These are phyloP conservation scores for Agrocybe chaxingu DNA, from an alignment of 768 basidiomycete genomes.

Conservation along the genomic window DNA sequence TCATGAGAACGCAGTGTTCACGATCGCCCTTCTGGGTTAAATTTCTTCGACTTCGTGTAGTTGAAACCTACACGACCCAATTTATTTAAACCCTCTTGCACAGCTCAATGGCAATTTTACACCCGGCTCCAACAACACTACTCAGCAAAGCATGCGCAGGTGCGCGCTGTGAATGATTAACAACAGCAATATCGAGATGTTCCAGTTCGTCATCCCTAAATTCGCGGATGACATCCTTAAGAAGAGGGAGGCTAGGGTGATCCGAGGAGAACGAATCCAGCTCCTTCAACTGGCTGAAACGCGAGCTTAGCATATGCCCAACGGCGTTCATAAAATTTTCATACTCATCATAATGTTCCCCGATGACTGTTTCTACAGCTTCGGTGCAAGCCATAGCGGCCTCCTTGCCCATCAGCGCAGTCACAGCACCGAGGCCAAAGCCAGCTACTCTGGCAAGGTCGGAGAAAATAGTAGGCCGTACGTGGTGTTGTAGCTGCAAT, in stretches of 20 bases:
- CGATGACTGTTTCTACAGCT: constrained; percentile 96
- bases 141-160: constrained; percentile 91
- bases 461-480: constrained; percentile 80
- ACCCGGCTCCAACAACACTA: constrained; percentile 79
- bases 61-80: background rate
- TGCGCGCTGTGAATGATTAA: constrained; percentile 82
- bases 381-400: constrained; percentile 99
- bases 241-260: constrained; percentile 76
- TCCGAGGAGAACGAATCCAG: constrained; percentile 58
- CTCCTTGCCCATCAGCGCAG: constrained; percentile 86
- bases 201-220: constrained; percentile 95
- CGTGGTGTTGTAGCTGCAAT: constrained; percentile 76
- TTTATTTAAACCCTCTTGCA: constrained; percentile 78
- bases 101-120: constrained; percentile 85
- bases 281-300: constrained; percentile 73
- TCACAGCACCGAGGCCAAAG: constrained; percentile 80
- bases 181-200: constrained; percentile 89
- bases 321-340: constrained; percentile 25
- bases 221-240: constrained; percentile 72
- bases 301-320: background rate
- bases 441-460: constrained; percentile 86
- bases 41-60: background rate
- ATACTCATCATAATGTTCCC: constrained; percentile 97
- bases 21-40: too few species aligned
- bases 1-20: too few species aligned